Evolutionary conservation across 495 filamentous ascomycete species (phyloP).

Genomic region (Penicillium pulvis): DNA sequence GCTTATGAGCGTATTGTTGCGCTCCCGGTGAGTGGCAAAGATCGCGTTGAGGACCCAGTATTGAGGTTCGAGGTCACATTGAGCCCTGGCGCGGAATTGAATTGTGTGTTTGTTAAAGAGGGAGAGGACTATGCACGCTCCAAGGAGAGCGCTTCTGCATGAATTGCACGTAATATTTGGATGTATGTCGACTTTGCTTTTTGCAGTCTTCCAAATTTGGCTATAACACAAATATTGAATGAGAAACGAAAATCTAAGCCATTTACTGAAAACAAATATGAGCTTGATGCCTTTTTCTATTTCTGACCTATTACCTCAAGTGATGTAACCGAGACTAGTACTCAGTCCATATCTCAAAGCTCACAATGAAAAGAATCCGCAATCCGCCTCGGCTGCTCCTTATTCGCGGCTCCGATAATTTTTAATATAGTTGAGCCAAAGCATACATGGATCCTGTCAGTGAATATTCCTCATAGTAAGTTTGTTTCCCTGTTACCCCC

Average conservation of each 20-base stretch:
- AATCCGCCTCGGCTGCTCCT: conserved; percentile 16
- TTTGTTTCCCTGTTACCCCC: too few species aligned
- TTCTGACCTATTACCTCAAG: neutral
- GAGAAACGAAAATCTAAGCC: neutral
- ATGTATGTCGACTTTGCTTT: neutral
- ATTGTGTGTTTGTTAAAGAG: conserved; percentile 46
- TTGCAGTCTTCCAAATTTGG: neutral
- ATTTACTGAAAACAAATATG: neutral
- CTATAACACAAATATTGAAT: neutral
- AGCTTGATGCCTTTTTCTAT: neutral
- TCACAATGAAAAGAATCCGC: conserved; percentile 14
- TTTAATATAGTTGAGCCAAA: too few species aligned
- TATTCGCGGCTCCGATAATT: conserved; percentile 9
- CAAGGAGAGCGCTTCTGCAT: neutral
- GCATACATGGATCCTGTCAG: too few species aligned
- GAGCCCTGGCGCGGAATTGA: conserved; percentile 43
- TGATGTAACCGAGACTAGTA: neutral
- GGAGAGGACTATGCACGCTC: conserved; percentile 22
- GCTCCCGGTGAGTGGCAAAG: conserved; percentile 34
- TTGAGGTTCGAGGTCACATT: conserved; percentile 44
- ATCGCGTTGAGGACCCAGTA: conserved; percentile 38
- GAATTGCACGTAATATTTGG: neutral
- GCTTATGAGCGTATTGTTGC: conserved; percentile 55
- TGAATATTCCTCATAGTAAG: too few species aligned
- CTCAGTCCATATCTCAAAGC: neutral